phyloP scores from a whole-genome alignment of 306 rosid species.

The Dalbergia oliveri region DNA sequence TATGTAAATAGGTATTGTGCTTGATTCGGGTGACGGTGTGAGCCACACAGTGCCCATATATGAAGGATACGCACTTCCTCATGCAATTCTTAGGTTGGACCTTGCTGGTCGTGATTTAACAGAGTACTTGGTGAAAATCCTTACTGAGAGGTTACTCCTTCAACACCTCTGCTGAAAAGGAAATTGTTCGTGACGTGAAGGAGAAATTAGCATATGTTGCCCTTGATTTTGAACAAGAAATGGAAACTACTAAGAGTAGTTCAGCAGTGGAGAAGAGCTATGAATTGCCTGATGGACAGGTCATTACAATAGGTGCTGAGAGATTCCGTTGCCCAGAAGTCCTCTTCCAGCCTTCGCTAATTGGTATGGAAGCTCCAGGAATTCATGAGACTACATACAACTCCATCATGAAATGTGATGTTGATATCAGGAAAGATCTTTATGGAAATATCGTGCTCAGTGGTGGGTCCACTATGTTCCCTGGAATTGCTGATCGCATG shows the following conservation, averaged over 20 bases:
- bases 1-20: slow-evolving; percentile 65
- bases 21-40: slow-evolving; percentile 85
- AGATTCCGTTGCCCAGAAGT: slow-evolving; percentile 86
- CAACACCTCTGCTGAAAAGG: slow-evolving; percentile 76
- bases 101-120: slow-evolving; percentile 85
- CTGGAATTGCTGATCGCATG: slow-evolving; percentile 83
- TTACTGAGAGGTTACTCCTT: slow-evolving; percentile 78
- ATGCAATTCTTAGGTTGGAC: slow-evolving; percentile 78
- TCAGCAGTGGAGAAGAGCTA: slow-evolving; percentile 78
- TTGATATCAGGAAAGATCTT: slow-evolving; percentile 80
- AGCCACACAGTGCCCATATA: slow-evolving; percentile 84
- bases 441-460: slow-evolving; percentile 80
- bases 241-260: slow-evolving; percentile 72
- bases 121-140: slow-evolving; percentile 70
- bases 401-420: slow-evolving; percentile 86
- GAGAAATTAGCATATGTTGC: slow-evolving; percentile 81
- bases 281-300: slow-evolving; percentile 80
- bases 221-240: slow-evolving; percentile 76
- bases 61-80: slow-evolving; percentile 80
- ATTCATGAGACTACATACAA: slow-evolving; percentile 79
- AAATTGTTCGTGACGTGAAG: slow-evolving; percentile 86
- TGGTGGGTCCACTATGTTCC: slow-evolving; percentile 82
- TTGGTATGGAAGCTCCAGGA: slow-evolving; percentile 82
- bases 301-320: slow-evolving; percentile 79
- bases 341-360: slow-evolving; percentile 79